Conservation (phyloP, 208 protist species). For the Leishmania turanica region DNA sequence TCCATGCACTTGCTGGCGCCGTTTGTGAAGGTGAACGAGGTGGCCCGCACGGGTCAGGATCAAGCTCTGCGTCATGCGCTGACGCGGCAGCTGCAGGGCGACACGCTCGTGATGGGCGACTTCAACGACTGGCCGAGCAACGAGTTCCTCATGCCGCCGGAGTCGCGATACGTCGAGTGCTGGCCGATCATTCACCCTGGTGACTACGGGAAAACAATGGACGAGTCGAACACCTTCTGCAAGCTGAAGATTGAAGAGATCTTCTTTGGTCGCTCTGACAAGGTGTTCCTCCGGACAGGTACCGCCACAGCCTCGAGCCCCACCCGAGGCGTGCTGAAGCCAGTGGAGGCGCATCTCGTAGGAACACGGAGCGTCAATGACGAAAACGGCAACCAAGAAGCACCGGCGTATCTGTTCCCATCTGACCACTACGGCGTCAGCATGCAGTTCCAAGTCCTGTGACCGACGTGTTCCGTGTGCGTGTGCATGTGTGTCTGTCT, state of each 20-base stretch:
- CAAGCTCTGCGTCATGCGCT: slow-evolving; percentile 60
- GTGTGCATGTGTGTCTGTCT: neutral
- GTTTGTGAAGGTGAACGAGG: slow-evolving; percentile 75
- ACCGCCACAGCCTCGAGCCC: neutral
- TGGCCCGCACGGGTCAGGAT: slow-evolving; percentile 77
- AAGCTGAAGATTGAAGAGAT: slow-evolving; percentile 92
- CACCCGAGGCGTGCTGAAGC: slow-evolving; percentile 34
- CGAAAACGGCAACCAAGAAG: slow-evolving; percentile 76
- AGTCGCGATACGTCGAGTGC: slow-evolving; percentile 77
- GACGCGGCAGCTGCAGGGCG: slow-evolving; percentile 46
- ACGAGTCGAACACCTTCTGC: slow-evolving; percentile 92
- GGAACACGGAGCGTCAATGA: slow-evolving; percentile 84
- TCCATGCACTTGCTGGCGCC: slow-evolving; percentile 81
- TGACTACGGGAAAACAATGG: slow-evolving; percentile 87
- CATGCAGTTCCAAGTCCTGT: slow-evolving; percentile 52
- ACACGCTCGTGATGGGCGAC: slow-evolving; percentile 88
- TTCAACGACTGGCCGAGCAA: slow-evolving; percentile 93
- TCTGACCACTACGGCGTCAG: slow-evolving; percentile 92
- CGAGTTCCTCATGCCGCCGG: slow-evolving; percentile 83
- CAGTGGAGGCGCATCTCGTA: slow-evolving; percentile 77
- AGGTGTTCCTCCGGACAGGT: slow-evolving; percentile 76
- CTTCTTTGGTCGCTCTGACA: slow-evolving; percentile 91
- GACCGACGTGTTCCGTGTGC: neutral
- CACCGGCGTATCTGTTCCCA: slow-evolving; percentile 87
- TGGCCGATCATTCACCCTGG: slow-evolving; percentile 78